A percentile compares a stretch with the other conserved stretches of the same genome.
Evolutionary conservation across 2,329 filamentous ascomycete species (phyloP).

Genomic region (Cladophialophora carrionii): DNA sequence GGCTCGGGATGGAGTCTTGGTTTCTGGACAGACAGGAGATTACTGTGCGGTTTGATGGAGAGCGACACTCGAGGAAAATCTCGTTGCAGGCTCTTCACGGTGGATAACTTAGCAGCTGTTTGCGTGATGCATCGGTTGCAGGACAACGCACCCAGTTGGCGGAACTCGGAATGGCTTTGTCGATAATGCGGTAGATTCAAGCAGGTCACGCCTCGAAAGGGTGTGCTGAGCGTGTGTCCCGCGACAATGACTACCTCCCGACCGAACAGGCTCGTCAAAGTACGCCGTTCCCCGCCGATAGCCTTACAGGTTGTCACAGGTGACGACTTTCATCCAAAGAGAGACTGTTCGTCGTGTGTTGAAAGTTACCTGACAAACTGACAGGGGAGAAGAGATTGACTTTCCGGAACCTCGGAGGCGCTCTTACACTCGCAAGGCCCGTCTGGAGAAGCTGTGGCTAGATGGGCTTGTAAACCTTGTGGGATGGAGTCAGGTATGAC

Average conservation of each 20-base stretch:
- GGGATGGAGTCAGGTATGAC: slow-evolving; percentile 14
- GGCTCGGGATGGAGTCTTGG: neutral
- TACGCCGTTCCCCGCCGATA: neutral
- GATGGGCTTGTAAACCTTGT: slow-evolving; percentile 15
- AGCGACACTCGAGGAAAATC: neutral
- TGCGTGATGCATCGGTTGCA: neutral
- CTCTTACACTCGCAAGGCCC: neutral
- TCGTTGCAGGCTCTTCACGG: neutral
- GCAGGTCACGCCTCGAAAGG: neutral
- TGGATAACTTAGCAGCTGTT: neutral
- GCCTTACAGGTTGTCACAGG: neutral
- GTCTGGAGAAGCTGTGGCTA: slow-evolving; percentile 2
- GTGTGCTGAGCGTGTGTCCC: neutral
- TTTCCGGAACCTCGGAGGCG: slow-evolving; percentile 3
- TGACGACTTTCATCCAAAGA: too few relatives aligned
- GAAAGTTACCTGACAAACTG: neutral
- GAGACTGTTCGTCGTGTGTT: neutral
- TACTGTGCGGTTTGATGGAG: neutral
- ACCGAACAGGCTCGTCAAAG: neutral
- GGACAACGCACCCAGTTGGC: neutral
- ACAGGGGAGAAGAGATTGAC: slow-evolving; percentile 16
- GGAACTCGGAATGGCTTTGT: neutral
- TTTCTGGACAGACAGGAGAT: neutral
- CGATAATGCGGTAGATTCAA: neutral
- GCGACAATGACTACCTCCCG: neutral